phyloP scores from a whole-genome alignment of 305 asterid species.

The Fraxinus paxiana region DNA sequence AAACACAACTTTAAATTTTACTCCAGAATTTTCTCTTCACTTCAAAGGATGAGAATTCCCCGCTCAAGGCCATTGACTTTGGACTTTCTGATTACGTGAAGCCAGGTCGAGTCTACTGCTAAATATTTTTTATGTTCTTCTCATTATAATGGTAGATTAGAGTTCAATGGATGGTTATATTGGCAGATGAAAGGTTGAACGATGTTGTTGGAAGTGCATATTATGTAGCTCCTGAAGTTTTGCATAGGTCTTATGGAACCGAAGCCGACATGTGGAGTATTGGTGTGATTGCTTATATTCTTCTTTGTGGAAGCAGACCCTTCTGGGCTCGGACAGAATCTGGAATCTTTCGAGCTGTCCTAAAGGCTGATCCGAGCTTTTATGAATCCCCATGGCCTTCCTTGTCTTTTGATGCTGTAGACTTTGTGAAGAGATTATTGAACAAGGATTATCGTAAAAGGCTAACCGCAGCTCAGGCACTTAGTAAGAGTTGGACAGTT shows the following conservation, averaged over 20 bases:
- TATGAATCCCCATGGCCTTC: slow-evolving; percentile 83
- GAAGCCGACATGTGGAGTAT: slow-evolving; percentile 94
- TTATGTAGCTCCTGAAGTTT: slow-evolving; percentile 94
- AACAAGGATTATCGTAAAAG: slow-evolving; percentile 92
- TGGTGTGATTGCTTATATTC: slow-evolving; percentile 81
- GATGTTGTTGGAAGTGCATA: slow-evolving; percentile 98
- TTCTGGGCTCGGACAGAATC: slow-evolving; percentile 92
- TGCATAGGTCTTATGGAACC: slow-evolving; percentile 90
- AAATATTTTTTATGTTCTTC: slow-evolving; percentile 1
- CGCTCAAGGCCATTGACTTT: slow-evolving; percentile 87
- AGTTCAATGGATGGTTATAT: slow-evolving; percentile 25
- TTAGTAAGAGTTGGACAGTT: slow-evolving; percentile 43
- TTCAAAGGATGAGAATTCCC: slow-evolving; percentile 65
- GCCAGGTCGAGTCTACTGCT: slow-evolving; percentile 63
- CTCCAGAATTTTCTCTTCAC: slow-evolving; percentile 78
- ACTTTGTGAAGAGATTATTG: slow-evolving; percentile 80
- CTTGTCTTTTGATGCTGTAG: slow-evolving; percentile 78
- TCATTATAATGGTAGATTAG: slow-evolving; percentile 7
- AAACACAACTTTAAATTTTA: neutral
- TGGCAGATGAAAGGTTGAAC: slow-evolving; percentile 82
- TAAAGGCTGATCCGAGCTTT: slow-evolving; percentile 72
- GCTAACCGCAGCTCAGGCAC: slow-evolving; percentile 95
- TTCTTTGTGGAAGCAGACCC: slow-evolving; percentile 86
- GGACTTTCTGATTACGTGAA: slow-evolving; percentile 94
- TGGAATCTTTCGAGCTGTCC: slow-evolving; percentile 76